Base-by-base conservation (phyloP, 306 rosid species). In the Parietaria judaica region DNA sequence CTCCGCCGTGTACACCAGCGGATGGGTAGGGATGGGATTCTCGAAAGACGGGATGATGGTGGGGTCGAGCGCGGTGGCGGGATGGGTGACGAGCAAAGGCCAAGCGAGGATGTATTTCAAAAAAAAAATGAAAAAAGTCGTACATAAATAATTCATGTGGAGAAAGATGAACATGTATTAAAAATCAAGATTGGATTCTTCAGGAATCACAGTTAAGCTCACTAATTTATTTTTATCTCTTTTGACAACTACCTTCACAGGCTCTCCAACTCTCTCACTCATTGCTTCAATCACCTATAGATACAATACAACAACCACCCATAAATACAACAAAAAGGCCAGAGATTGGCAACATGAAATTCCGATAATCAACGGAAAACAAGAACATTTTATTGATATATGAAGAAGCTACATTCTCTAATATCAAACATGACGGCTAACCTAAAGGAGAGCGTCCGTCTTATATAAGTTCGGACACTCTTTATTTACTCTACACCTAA, bases 1-100 rank as follows among this genome's bases (percentile, higher is more conserved):
- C 72, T 94, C 97, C 54, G 90, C 87, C 56, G 83, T 88, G 58
- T 94, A 94, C 86, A 88, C 95, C 3, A 72, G 84, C 46, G 99
- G 99, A 12, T 94, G 99, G 99, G 95, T 88, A 34, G 99, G 99
- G 54, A 77, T 94, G 44, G 99, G 94, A 64, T 94, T 88, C 71
- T 94, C 99, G 0, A 84, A 51, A 74, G 85, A 88, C 78, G 95
- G 97, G 0, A 72, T 60, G 83, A 94, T 94, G 99, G 88, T 83
- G 65, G 99, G 99, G 52, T 88, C 99, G 4, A 94, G 99, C 84
- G 97, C 97, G 37, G 85, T 94, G 80, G 99, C 78, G 69, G 99
- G 95, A 43, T 94, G 97, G 96, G 56, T 88, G 6, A 86, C 76
- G 14, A 94, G 71, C 64, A 87, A 84, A 70, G 99, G 99, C 15